Evolutionary conservation across 2,329 filamentous ascomycete genomes (phyloP), one percentile per base, ranked within the genome.

Genomic region (Myotisia sp.): DNA sequence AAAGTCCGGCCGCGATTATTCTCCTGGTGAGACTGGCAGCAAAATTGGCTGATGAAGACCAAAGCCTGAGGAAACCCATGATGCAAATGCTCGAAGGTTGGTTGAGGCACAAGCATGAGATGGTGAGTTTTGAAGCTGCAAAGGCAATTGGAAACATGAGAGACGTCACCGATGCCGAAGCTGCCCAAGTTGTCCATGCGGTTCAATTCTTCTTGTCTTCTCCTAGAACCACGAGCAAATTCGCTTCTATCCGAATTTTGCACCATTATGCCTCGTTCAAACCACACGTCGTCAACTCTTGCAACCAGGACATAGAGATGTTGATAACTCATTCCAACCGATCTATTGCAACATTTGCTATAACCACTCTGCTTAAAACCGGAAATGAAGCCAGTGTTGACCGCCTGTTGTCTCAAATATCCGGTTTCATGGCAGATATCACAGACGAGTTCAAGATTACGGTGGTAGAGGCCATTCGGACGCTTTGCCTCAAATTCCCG

Each of bases 371-470:
- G 18, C 77, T 98, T 44, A 95, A 95, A 72, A 98, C 90, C 7
- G 90, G 90, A 41, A 98, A 95, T 53, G 90, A 98, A 62, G 83
- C 83, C 24, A 94, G 85, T 46, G 90, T 98, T 28, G 90, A 98
- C 56, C 77, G 90, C 35, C 64, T 98, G 46, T 94, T 98, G 85
- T 94, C 94, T 70, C 86, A 95, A 58, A 95, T 98, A 42, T 85
- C 84, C 16, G 79, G 81, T 24, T 94, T 98, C 65, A 95, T 98
- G 90, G 83, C 86, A 3, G 90, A 95, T 60, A 95, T 95, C 46
- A 94, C 87, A 5, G 90, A 98, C 53, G 90, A 98, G 59, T 98
- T 98, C 70, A 98, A 95, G 69, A 93, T 98, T 47, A 98, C 90
- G n/a, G 93, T 98, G 50, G 87, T 98, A 27, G 90, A 98, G 59